Percentiles rank a stretch among this genome's conserved stretches.
phyloP scores from a whole-genome alignment of 2,329 filamentous ascomycete genomes.

The Cercospora zeae-maydis region DNA sequence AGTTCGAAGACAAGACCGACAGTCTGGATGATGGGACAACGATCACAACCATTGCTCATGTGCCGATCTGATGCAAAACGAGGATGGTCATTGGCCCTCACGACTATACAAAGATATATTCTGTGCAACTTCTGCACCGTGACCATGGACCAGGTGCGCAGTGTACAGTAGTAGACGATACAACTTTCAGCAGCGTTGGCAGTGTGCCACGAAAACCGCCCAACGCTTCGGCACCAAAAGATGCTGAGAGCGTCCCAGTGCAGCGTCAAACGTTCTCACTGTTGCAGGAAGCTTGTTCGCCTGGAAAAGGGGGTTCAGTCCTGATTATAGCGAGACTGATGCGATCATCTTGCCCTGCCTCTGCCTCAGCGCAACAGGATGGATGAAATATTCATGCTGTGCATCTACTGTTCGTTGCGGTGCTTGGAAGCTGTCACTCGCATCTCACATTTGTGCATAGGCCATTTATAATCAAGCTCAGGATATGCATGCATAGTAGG shows the following conservation, averaged over 20 bases:
- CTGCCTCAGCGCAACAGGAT: not conserved
- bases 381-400: not conserved
- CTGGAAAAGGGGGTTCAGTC: not conserved
- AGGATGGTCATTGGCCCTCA: not conserved
- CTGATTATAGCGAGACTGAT: not conserved
- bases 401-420: not conserved
- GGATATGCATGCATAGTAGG: not conserved
- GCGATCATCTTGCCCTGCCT: not conserved
- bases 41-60: conserved; percentile 49
- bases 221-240: not conserved
- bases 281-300: not conserved
- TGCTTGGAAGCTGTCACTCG: not conserved
- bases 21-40: conserved; percentile 64
- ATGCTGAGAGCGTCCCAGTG: not conserved
- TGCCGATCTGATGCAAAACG: conserved; percentile 11
- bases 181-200: not conserved
- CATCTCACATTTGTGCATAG: not conserved
- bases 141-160: not conserved
- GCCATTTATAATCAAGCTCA: conserved; percentile 6
- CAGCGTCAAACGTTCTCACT: no score
- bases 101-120: not conserved
- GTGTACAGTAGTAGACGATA: not conserved
- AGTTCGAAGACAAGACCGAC: conserved; percentile 58
- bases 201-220: not conserved
- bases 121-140: not conserved